Evolutionary conservation across 805 yeast species (phyloP).

Genomic region (Candida koratica): DNA sequence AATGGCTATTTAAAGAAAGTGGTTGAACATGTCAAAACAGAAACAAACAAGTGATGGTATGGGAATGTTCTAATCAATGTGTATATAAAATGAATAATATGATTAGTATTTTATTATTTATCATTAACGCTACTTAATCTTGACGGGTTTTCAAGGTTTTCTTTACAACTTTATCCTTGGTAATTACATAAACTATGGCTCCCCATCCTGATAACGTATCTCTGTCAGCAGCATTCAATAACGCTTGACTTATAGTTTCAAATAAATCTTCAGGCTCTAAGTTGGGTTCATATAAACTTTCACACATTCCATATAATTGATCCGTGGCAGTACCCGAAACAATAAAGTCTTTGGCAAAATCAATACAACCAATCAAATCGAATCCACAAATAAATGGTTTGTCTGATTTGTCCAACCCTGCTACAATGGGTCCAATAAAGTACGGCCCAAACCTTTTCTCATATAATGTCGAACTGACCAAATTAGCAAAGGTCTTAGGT

Average conservation of each 20-base stretch:
- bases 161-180: conserved; percentile 86
- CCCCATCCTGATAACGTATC: conserved; percentile 99
- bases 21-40: conserved; percentile 41
- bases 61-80: too few relatives aligned
- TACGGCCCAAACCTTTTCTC: conserved; percentile 94
- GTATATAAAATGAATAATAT: too few relatives aligned
- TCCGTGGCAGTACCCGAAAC: conserved; percentile 97
- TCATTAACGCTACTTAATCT: conserved; percentile 50
- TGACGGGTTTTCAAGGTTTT: conserved; percentile 91
- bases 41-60: too few relatives aligned
- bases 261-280: conserved; percentile 92
- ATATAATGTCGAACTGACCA: conserved; percentile 85
- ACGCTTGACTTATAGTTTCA: conserved; percentile 91
- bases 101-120: too few relatives aligned
- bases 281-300: conserved; percentile 88
- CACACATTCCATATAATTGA: conserved; percentile 98
- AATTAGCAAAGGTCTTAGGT: conserved; percentile 89
- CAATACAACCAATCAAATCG: conserved; percentile 95
- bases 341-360: conserved; percentile 88
- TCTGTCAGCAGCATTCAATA: conserved; percentile 92
- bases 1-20: conserved; percentile 65
- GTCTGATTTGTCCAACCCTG: conserved; percentile 80
- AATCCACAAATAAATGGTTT: conserved; percentile 93
- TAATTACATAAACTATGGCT: conserved; percentile 86
- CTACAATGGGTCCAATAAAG: conserved; percentile 94